Base-by-base conservation (phyloP, 345 rosid species). In the Sisymbrium irio region DNA sequence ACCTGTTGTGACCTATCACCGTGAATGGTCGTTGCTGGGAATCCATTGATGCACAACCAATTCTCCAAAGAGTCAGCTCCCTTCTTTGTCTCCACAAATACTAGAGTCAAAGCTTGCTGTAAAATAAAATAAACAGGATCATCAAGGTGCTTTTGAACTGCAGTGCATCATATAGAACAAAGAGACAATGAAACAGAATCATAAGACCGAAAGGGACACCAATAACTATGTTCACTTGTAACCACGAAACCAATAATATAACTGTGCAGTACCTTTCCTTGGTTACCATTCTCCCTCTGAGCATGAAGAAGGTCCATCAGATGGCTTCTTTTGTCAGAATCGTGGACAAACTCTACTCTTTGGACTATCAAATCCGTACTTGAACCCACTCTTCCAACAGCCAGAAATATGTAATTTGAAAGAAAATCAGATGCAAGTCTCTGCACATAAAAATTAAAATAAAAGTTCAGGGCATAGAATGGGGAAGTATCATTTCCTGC, bases 301-400 rank as follows among this genome's bases (percentile, higher is more conserved):
- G 99, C 99, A 67, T 92, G 97, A 81, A 95, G 97, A 76, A 95
- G 98, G 78, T 95, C 99, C 99, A 95, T 95, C 47, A 95, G 94
- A 65, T 92, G 94, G 80, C 99, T 95, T 83, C 99, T 90, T 78
- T 95, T 95, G 82, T 95, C 99, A 46, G 97, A 70, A 62, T 95
- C 99, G 2, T 84, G 89, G 68, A 95, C 99, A 81, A 86, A 87
- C 74, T 90, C 99, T 78, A 95, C 97, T 77, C 98, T 90, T 81
- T 95, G 99, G 64, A 83, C 88, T 62, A 95, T 95, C 84, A 95
- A 82, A 83, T 95, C 98, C 50, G 99, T 92, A 82, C 99, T 95
- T 42, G 99, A 95, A 67, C 99, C 99, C 77, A 95, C 99, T 76
- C 99, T 77, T 42, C 99, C 99, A 78, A 95, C 99, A 77, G 99